Base-by-base conservation (phyloP, 73 alveolate genomes). In the Stentor roeselii region DNA sequence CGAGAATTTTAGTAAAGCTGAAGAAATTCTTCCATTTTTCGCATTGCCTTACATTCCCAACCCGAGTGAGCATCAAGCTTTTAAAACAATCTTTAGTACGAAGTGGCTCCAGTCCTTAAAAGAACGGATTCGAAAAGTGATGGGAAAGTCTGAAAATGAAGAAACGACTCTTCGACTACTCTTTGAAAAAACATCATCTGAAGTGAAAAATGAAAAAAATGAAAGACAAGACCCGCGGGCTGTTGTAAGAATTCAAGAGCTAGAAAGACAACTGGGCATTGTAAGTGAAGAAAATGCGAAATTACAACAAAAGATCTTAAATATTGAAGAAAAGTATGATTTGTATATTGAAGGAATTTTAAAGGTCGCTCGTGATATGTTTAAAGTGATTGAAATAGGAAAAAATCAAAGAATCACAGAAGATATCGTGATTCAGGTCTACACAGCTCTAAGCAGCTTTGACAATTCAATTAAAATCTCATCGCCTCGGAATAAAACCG, bases 1-100 rank as follows among this genome's bases (percentile, higher is more conserved):
- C 27, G 84, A 86, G 2, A 98, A 93, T 30, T 91, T 95, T 59
- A 90, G 97, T 2, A 94, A 95, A 78, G 89, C 99, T 3, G 90
- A 96, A 15, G 99, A 97, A 86, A 93, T 97, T 88, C 84, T 97
- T 59, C 86, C 96, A 39, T 97, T 85, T 87, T 97, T 93, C 87
- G 99, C 99, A 1, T 89, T 97, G 36, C 99, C 99, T 31, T 97
- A 95, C 87, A 94, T 97, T 31, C 95, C 93, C 32, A 93, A 96
- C 60, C 99, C 99, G 11, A 82, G 92, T 76, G 96, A 90, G 59
- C 98, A 97, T 89, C 86, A 93, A 30, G 84, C 90, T 15, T 95
- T 94, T 87, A 86, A 89, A 60, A 93, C 95, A 41, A 86, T 97
- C 31, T 97, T 97, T 89, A 76, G 89, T 14, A 90, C 85, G 59